Evolutionary conservation across 441 rosid species (phyloP).

Genomic region (Adansonia rubrostipa): DNA sequence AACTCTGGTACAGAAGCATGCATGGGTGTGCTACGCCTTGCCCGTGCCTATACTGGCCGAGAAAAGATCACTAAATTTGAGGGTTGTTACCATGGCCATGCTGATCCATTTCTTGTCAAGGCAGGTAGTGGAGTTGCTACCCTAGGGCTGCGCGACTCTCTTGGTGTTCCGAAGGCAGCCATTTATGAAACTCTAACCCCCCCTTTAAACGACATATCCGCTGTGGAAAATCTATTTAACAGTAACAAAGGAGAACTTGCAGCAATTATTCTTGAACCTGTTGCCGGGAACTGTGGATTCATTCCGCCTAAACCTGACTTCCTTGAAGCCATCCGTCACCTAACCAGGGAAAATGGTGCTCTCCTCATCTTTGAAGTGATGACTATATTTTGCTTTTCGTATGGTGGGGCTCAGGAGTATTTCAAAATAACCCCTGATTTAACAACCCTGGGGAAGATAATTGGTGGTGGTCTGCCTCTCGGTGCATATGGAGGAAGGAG

Average conservation of each 20-base stretch:
- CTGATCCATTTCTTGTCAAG: constrained; percentile 89
- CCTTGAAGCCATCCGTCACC: constrained; percentile 57
- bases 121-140: constrained; percentile 98
- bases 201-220: constrained; percentile 64
- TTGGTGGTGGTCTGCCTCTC: constrained; percentile 94
- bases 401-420: constrained; percentile 92
- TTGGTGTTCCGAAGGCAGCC: constrained; percentile 85
- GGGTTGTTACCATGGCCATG: constrained; percentile 97
- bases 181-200: constrained; percentile 77
- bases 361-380: constrained; percentile 92
- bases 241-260: constrained; percentile 63
- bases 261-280: constrained; percentile 84
- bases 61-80: constrained; percentile 81
- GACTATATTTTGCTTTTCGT: constrained; percentile 86
- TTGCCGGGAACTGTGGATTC: constrained; percentile 86
- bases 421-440: constrained; percentile 84
- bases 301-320: constrained; percentile 70
- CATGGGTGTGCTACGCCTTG: constrained; percentile 92
- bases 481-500: constrained; percentile 97
- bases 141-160: constrained; percentile 88
- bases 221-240: constrained; percentile 64
- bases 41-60: constrained; percentile 75
- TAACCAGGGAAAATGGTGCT: constrained; percentile 63
- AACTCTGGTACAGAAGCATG: constrained; percentile 95
- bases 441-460: constrained; percentile 87